Percentiles rank a stretch among this genome's conserved stretches.
These are phyloP conservation scores for Ophiocordyceps camponoti-leonardi DNA, from an alignment of 2,329 filamentous ascomycete species.

Conservation along the genomic window DNA sequence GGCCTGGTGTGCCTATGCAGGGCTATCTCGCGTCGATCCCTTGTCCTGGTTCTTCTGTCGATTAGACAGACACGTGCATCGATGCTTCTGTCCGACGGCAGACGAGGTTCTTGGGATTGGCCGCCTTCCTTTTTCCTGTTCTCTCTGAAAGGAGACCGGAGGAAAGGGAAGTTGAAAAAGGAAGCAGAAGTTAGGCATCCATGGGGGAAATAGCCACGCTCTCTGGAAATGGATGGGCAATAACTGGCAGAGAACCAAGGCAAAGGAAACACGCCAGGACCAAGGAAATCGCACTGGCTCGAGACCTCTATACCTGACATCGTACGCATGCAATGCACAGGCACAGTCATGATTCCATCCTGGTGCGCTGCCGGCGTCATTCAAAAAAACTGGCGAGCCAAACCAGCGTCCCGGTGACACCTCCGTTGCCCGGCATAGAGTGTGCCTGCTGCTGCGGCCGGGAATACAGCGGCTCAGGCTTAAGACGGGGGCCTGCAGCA, in stretches of 20 bases:
- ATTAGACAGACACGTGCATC: not conserved
- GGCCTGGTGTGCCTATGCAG: not conserved
- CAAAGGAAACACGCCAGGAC: too few relatives aligned
- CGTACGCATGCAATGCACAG: too few relatives aligned
- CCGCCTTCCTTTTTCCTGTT: not conserved
- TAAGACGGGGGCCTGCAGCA: too few relatives aligned
- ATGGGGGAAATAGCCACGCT: too few relatives aligned
- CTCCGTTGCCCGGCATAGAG: not conserved
- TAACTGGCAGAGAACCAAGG: too few relatives aligned
- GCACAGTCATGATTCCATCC: too few relatives aligned
- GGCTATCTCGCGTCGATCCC: not conserved
- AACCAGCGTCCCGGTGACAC: not conserved
- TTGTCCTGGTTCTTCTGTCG: not conserved
- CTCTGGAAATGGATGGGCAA: not conserved
- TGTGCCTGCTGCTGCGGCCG: too few relatives aligned
- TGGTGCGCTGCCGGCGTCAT: too few relatives aligned
- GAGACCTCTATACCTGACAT: too few relatives aligned
- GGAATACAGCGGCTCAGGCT: too few relatives aligned
- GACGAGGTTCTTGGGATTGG: not conserved
- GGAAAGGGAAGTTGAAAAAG: not conserved
- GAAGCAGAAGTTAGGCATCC: not conserved
- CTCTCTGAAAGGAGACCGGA: not conserved
- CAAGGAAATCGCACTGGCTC: too few relatives aligned
- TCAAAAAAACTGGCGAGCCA: too few relatives aligned
- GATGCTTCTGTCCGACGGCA: not conserved